phyloP scores from a whole-genome alignment of 2,329 filamentous ascomycete species.

The Sclerotinia subarctica region DNA sequence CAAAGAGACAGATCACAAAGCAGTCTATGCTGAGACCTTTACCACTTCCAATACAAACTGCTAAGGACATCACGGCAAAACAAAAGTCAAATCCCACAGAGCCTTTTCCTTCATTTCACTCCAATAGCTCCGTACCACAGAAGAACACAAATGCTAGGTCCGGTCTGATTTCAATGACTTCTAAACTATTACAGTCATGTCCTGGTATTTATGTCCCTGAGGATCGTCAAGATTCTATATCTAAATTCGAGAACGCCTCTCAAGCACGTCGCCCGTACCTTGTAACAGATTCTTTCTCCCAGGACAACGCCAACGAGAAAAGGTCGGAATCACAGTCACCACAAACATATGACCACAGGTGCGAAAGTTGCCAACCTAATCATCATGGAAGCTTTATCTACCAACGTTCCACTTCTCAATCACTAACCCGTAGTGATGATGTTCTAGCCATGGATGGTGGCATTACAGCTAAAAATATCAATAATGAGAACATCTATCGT shows the following conservation, averaged over 20 bases:
- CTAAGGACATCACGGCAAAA: not conserved
- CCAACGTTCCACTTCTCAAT: slow-evolving; percentile 31
- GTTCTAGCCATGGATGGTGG: slow-evolving; percentile 29
- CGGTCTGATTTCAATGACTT: too few relatives aligned
- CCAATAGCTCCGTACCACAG: not conserved
- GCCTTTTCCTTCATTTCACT: not conserved
- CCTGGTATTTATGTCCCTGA: not conserved
- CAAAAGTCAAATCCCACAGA: not conserved
- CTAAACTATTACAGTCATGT: not conserved
- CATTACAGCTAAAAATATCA: slow-evolving; percentile 28
- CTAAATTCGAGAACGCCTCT: not conserved
- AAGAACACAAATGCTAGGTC: not conserved
- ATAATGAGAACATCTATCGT: not conserved
- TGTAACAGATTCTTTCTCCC: not conserved
- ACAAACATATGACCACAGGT: not conserved
- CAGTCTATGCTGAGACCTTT: not conserved
- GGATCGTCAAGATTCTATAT: not conserved
- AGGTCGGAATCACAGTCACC: not conserved
- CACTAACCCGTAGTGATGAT: slow-evolving; percentile 21
- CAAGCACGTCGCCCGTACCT: not conserved
- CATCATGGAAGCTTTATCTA: slow-evolving; percentile 27
- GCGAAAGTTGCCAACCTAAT: not conserved
- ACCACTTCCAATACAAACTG: not conserved
- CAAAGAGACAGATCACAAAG: not conserved
- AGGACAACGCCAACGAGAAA: not conserved